Evolutionary conservation across 2,329 filamentous ascomycete species (phyloP), one percentile per base, ranked within the genome.

Genomic region (Remersonia thermophila): DNA sequence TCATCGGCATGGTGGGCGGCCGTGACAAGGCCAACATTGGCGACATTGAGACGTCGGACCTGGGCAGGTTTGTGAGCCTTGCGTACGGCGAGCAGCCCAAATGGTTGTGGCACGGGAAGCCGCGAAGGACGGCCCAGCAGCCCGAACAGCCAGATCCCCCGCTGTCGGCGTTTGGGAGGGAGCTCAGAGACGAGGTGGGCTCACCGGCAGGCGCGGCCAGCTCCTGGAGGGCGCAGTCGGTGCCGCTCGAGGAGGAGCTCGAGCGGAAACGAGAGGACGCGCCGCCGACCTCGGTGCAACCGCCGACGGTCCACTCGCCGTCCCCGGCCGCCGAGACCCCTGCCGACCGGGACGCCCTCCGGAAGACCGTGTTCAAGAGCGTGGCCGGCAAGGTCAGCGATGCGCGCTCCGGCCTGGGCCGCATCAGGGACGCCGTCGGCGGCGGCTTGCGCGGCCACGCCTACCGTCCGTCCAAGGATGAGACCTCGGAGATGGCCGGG

Each of bases 21-120:
- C 77, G 80, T 32, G 86, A 93, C 48, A 93, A 93, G 58, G 84
- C 79, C 38, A 84, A 85, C 3, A 87, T 96, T 46, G 82, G 83
- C 3, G 89, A 95, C 49, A 79, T 95, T 26, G 91, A 98, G 60
- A 96, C 87, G 1, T 67, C 85, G 8, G 86, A 96, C 51, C 76
- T 95, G 36, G 86, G 93, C 48, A 77, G 69, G 31, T 93, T 96
- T 47, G 71, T 84, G 33, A 76, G 76, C 40, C 66, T 93, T 17
- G 74, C 81, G 1, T 80, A 78, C 42, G 89, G 91, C 25, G 83
- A 91, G 54, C 74, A 83, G 38, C 70, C 83, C 12, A 94, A 93
- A 56, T 96, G 87, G 85, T 67, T 98, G 2, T 98, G 91, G 91
- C 71, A 83, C 42, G 91, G 89, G 12, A 96, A 94, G 55, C 73